Conservation (phyloP, 2,329 filamentous ascomycete species). For the Sphaceloma murrayae region DNA sequence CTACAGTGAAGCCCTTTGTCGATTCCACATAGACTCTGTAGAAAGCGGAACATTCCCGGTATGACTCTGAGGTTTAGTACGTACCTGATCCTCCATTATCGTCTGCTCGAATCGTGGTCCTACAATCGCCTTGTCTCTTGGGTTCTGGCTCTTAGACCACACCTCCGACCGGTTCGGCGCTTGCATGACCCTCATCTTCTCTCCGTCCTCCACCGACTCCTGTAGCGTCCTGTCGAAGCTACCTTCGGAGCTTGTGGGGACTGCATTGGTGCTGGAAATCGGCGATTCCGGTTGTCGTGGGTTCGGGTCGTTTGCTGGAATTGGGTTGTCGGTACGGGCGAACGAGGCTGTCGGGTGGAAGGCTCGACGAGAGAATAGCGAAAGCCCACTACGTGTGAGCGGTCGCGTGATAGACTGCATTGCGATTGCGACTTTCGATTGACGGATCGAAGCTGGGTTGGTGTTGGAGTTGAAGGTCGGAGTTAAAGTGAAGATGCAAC, state of each 20-base stretch:
- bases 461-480: slow-evolving; percentile 2
- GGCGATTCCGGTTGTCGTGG: slow-evolving; percentile 35
- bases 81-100: slow-evolving; percentile 82
- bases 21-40: too few relatives aligned
- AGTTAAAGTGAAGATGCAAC: slow-evolving; percentile 6
- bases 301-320: slow-evolving; percentile 58
- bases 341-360: slow-evolving; percentile 20
- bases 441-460: neutral
- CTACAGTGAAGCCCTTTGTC: too few relatives aligned
- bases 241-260: slow-evolving; percentile 43
- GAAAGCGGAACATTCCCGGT: too few relatives aligned
- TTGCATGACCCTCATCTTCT: slow-evolving; percentile 55
- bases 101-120: slow-evolving; percentile 97
- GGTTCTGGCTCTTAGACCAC: slow-evolving; percentile 81
- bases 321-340: slow-evolving; percentile 31
- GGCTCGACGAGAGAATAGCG: slow-evolving; percentile 15
- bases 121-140: slow-evolving; percentile 74
- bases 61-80: too few relatives aligned
- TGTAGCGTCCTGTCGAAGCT: slow-evolving; percentile 45
- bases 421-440: neutral
- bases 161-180: slow-evolving; percentile 73
- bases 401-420: slow-evolving; percentile 1
- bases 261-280: slow-evolving; percentile 53
- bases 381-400: neutral
- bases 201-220: slow-evolving; percentile 46